Evolutionary conservation across 192 early-diverging fungal genomes (phyloP).

Genomic region (Neocallimastix lanati): DNA sequence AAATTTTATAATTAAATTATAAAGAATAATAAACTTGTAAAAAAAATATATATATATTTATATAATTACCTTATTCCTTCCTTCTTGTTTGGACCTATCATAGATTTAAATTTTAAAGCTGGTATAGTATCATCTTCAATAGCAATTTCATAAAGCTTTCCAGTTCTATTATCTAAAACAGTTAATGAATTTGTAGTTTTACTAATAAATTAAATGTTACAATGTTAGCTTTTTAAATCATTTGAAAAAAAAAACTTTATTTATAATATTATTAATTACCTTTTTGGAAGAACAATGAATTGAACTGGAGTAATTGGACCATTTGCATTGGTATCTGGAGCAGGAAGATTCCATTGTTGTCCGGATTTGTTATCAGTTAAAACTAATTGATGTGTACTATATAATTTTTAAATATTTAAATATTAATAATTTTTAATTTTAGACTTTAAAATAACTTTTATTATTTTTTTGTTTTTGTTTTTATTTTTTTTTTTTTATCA

Average conservation of each 20-base stretch:
- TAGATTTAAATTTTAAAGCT: slow-evolving; percentile 14
- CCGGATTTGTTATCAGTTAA: neutral
- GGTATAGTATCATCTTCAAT: slow-evolving; percentile 22
- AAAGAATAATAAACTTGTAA: no score
- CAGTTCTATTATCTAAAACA: slow-evolving; percentile 46
- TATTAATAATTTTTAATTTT: no score
- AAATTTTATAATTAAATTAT: no score
- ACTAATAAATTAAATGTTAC: no score
- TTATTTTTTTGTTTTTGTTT: no score
- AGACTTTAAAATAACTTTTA: no score
- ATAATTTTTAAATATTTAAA: no score
- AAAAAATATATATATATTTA: no score
- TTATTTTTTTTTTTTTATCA: no score
- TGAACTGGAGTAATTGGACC: neutral
- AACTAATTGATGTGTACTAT: neutral
- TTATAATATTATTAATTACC: neutral
- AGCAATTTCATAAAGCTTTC: slow-evolving; percentile 28
- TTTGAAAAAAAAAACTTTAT: neutral
- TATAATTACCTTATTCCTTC: neutral
- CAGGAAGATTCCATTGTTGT: neutral
- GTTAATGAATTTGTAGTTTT: slow-evolving; percentile 26
- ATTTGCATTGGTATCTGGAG: neutral
- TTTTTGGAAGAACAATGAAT: neutral
- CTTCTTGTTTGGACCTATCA: slow-evolving; percentile 1
- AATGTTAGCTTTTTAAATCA: no score